phyloP scores from a whole-genome alignment of 257 asterid species.

The Solanum chiquidenum region DNA sequence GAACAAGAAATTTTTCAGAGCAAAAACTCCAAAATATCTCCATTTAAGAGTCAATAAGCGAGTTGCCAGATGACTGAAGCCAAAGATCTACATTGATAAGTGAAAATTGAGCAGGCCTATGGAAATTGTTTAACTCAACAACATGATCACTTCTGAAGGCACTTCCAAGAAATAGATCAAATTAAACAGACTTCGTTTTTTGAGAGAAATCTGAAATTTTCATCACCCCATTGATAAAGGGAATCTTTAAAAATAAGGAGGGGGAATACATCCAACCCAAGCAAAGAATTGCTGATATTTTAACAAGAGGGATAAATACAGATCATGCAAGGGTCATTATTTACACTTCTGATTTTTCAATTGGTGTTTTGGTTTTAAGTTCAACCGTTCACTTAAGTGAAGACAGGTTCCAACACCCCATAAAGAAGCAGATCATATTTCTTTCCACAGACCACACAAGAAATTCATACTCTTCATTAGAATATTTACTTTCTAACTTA shows the following conservation, averaged over 20 bases:
- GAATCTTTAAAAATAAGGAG: not conserved
- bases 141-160: not conserved
- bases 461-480: not conserved
- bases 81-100: not conserved
- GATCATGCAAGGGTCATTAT: not conserved
- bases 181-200: not conserved
- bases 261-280: not conserved
- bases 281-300: not conserved
- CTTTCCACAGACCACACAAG: not conserved
- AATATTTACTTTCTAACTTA: not conserved
- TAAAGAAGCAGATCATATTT: not conserved
- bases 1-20: conserved; percentile 9
- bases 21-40: not conserved
- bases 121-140: not conserved
- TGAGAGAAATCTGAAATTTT: not conserved
- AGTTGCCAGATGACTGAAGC: not conserved
- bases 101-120: not conserved
- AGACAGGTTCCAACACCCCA: not conserved
- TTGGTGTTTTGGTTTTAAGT: not conserved
- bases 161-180: not conserved
- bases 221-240: not conserved
- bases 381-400: not conserved
- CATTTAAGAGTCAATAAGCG: not conserved
- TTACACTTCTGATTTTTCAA: not conserved
- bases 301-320: not conserved